Evolutionary conservation across 495 filamentous ascomycete genomes (phyloP).

Genomic region (Penicillium mononematosum): DNA sequence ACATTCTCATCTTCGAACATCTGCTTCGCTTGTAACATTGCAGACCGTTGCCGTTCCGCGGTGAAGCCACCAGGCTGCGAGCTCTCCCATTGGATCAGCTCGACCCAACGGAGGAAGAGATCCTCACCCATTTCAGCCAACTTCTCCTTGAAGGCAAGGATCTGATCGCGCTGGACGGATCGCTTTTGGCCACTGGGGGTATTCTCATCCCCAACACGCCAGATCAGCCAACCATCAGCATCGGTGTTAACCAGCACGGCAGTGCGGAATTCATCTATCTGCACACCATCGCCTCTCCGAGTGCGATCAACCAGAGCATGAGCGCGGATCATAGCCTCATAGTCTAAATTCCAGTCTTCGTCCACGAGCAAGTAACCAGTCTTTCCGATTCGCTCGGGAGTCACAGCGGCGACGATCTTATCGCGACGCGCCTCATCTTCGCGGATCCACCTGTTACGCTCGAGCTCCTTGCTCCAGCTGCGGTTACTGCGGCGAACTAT

Average conservation of each 20-base stretch:
- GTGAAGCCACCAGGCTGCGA: constrained; percentile 71
- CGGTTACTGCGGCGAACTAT: constrained; percentile 66
- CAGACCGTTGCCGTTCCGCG: constrained; percentile 60
- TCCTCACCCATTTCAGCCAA: constrained; percentile 69
- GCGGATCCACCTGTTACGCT: constrained; percentile 44
- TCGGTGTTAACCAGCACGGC: constrained; percentile 65
- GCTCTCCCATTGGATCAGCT: constrained; percentile 80
- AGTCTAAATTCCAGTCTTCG: constrained; percentile 79
- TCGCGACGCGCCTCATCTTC: constrained; percentile 50
- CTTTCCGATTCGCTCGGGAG: constrained; percentile 61
- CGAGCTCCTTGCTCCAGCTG: constrained; percentile 35
- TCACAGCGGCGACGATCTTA: constrained; percentile 61
- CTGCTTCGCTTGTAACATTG: constrained; percentile 63
- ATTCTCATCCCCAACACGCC: constrained; percentile 53
- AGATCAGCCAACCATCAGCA: constrained; percentile 63
- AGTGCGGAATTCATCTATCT: constrained; percentile 55
- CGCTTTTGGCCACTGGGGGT: constrained; percentile 50
- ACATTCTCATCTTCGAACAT: constrained; percentile 69
- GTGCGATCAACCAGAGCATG: constrained; percentile 55
- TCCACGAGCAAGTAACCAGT: constrained; percentile 80
- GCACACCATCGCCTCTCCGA: constrained; percentile 47
- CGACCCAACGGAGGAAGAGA: constrained; percentile 82
- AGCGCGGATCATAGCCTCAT: constrained; percentile 67
- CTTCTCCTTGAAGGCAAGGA: constrained; percentile 69
- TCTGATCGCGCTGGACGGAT: constrained; percentile 52